These are phyloP conservation scores for Sphenostylis stenocarpa DNA, from an alignment of 306 rosid genomes.

Conservation along the genomic window DNA sequence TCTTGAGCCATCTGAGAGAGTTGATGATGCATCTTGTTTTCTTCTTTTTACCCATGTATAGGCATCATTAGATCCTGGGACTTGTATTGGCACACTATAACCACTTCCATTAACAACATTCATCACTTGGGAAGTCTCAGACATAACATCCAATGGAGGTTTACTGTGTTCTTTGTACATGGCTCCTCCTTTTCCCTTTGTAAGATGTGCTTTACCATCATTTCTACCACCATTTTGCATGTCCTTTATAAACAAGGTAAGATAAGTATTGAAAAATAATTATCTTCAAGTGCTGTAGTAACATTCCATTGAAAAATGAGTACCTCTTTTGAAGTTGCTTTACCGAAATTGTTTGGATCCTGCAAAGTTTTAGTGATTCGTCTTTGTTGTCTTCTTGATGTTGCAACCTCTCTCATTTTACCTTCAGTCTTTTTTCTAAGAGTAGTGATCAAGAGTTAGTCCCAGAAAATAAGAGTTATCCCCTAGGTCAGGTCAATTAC, in stretches of 20 bases:
- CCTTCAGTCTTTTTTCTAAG: conserved; percentile 63
- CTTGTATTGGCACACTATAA: conserved; percentile 49
- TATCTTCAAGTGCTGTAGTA: neutral
- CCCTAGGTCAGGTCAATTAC: neutral
- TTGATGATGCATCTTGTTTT: conserved; percentile 62
- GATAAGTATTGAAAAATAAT: neutral
- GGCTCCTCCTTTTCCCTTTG: conserved; percentile 42
- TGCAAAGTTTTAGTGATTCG: conserved; percentile 45
- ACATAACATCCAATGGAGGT: conserved; percentile 49
- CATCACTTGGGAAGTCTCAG: conserved; percentile 48
- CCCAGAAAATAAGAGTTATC: neutral
- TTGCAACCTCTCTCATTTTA: conserved; percentile 50
- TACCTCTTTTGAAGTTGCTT: conserved; percentile 60
- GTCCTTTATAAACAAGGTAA: conserved; percentile 35
- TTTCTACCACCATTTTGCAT: conserved; percentile 37
- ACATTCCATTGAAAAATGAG: neutral
- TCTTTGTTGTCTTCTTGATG: conserved; percentile 68
- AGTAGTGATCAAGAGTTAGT: neutral
- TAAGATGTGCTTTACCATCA: conserved; percentile 35
- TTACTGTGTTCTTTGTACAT: conserved; percentile 43
- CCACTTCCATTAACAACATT: conserved; percentile 40
- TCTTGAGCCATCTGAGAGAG: conserved; percentile 76
- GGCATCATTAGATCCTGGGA: conserved; percentile 57
- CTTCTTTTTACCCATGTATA: conserved; percentile 71
- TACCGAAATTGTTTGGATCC: conserved; percentile 43